A percentile compares a stretch with the other conserved stretches of the same genome.
These are phyloP conservation scores for Vitis rotundifolia DNA, from an alignment of 164 flowering plant species.

Conservation along the genomic window DNA sequence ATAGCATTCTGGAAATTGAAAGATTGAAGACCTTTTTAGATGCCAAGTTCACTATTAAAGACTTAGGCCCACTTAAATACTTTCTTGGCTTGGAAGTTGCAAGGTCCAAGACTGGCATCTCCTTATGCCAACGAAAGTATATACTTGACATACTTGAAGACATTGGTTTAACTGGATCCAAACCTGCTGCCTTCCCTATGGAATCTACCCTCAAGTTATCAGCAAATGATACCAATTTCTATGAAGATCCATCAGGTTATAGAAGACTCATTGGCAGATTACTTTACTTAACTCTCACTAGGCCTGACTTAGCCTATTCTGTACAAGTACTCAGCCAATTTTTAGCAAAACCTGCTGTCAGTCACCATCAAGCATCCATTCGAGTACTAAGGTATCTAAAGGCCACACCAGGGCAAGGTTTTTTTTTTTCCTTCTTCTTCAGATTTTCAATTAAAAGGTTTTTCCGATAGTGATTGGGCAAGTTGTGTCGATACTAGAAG, in stretches of 20 bases:
- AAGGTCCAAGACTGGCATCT: background rate
- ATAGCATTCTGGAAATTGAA: background rate
- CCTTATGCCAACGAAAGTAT: constrained; percentile 4
- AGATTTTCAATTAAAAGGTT: background rate
- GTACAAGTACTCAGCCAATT: constrained; percentile 3
- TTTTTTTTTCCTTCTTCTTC: background rate
- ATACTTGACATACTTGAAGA: constrained; percentile 5
- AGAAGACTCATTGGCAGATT: constrained; percentile 4
- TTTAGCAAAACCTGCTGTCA: background rate
- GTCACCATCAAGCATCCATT: background rate
- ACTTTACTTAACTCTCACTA: constrained; percentile 1
- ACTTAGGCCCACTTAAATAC: constrained; percentile 5
- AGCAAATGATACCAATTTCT: background rate
- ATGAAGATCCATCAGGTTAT: background rate
- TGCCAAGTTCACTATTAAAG: constrained; percentile 1
- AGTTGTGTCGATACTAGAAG: background rate
- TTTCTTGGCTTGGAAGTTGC: constrained; percentile 14
- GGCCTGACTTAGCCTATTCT: constrained; percentile 1
- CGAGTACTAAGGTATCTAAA: constrained; percentile 4
- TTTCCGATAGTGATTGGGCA: constrained; percentile 11
- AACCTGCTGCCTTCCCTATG: background rate
- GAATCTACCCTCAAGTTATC: background rate
- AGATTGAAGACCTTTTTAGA: background rate
- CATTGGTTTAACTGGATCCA: background rate
- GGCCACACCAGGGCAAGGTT: background rate